Conservation (phyloP, 2,329 filamentous ascomycete genomes). For the Dactylonectria macrodidyma region DNA sequence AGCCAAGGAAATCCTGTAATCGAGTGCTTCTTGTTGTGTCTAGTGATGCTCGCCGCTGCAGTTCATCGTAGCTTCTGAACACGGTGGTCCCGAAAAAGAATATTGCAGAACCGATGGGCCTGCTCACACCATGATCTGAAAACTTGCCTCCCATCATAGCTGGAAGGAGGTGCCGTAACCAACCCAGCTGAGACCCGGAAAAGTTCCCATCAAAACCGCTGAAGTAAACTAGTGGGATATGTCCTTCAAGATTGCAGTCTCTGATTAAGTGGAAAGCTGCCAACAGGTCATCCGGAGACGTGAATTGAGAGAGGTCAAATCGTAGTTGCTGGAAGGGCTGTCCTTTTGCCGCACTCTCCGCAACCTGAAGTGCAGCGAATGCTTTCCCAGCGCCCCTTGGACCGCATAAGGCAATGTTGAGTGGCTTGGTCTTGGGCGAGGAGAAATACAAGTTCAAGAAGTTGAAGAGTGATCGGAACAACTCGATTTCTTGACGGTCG, state of each 20-base stretch:
- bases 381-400: slow-evolving; percentile 1
- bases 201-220: background rate
- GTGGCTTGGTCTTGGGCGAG: slow-evolving; percentile 6
- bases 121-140: slow-evolving; percentile 1
- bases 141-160: slow-evolving; percentile 8
- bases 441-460: slow-evolving; percentile 8
- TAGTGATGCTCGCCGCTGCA: background rate
- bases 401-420: background rate
- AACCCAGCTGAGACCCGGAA: background rate
- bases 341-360: slow-evolving; percentile 7
- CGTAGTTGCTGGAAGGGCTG: background rate
- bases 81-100: slow-evolving; percentile 10
- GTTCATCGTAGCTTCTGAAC: background rate
- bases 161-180: slow-evolving; percentile 2
- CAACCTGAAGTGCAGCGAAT: slow-evolving; percentile 1
- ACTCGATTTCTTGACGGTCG: slow-evolving; percentile 10
- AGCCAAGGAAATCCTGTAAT: slow-evolving; percentile 7
- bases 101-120: background rate
- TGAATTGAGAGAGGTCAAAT: slow-evolving; percentile 3
- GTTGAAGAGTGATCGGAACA: slow-evolving; percentile 1
- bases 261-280: background rate
- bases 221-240: slow-evolving; percentile 2
- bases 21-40: background rate
- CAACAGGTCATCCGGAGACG: slow-evolving; percentile 1
- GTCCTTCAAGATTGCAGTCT: slow-evolving; percentile 3